A percentile compares a stretch with the other conserved stretches of the same genome.
phyloP scores from a whole-genome alignment of 164 flowering plant species.

The Protea cynaroides region DNA sequence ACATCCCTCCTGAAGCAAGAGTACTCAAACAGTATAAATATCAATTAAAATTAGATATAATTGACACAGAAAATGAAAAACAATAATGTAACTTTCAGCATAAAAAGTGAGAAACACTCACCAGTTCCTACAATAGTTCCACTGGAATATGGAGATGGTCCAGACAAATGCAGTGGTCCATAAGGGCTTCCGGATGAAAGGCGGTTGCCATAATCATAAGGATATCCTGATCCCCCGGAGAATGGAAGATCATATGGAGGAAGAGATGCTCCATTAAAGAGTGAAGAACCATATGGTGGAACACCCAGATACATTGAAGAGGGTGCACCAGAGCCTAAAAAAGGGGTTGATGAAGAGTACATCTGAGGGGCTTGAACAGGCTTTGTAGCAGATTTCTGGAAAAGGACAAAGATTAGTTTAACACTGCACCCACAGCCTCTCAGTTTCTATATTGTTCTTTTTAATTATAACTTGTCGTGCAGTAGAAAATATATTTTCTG shows the following conservation, averaged over 20 bases:
- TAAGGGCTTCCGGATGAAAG: slow-evolving; percentile 83
- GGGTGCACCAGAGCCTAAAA: slow-evolving; percentile 67
- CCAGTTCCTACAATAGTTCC: slow-evolving; percentile 86
- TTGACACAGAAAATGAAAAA: not conserved
- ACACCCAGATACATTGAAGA: slow-evolving; percentile 77
- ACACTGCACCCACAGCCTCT: not conserved
- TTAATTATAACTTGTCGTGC: too few relatives aligned
- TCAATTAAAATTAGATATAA: not conserved
- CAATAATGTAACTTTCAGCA: not conserved
- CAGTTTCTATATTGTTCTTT: too few relatives aligned
- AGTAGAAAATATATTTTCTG: too few relatives aligned
- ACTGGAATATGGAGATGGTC: slow-evolving; percentile 69
- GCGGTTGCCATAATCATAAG: slow-evolving; percentile 69
- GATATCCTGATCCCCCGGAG: slow-evolving; percentile 85
- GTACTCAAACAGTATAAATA: not conserved
- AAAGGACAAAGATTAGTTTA: not conserved
- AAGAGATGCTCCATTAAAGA: slow-evolving; percentile 60
- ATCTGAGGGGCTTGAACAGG: slow-evolving; percentile 64
- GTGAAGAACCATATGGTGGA: slow-evolving; percentile 88
- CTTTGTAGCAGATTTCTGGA: slow-evolving; percentile 71
- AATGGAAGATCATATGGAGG: slow-evolving; percentile 84
- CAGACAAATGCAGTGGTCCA: slow-evolving; percentile 69
- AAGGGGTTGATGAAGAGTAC: slow-evolving; percentile 60
- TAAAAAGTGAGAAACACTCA: slow-evolving; percentile 5
- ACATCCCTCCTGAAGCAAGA: slow-evolving; percentile 56